phyloP scores from a whole-genome alignment of 805 yeast species.

The Candida dajiaensis region DNA sequence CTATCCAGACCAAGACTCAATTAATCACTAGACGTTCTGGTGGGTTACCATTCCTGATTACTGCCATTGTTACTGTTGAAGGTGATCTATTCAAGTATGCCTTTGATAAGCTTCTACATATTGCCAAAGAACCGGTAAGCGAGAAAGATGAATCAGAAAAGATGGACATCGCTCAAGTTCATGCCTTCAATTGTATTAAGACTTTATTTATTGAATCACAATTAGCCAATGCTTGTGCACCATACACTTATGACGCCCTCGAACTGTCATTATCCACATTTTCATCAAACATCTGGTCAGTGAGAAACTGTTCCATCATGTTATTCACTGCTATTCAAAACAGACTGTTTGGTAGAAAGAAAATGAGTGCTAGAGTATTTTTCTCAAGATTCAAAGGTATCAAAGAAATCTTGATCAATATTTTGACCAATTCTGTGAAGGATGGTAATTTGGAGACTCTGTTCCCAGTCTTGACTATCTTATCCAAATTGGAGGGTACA shows the following conservation, averaged over 20 bases:
- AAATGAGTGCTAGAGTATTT: constrained; percentile 56
- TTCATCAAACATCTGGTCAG: constrained; percentile 69
- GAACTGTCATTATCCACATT: constrained; percentile 58
- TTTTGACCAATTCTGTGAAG: constrained; percentile 30
- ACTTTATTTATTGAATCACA: constrained; percentile 68
- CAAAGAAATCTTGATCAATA: constrained; percentile 39
- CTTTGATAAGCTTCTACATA: constrained; percentile 42
- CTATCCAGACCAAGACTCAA: constrained; percentile 54
- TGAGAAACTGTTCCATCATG: constrained; percentile 92
- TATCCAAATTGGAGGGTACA: constrained; percentile 62
- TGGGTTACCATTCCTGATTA: constrained; percentile 76
- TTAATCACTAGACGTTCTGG: constrained; percentile 86
- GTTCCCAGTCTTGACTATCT: constrained; percentile 69
- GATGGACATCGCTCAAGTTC: constrained; percentile 84
- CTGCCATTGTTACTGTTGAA: constrained; percentile 55
- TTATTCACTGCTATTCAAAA: constrained; percentile 79
- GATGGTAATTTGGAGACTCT: constrained; percentile 46
- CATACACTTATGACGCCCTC: constrained; percentile 52
- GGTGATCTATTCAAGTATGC: constrained; percentile 42
- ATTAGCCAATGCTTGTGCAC: constrained; percentile 46
- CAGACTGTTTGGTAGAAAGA: constrained; percentile 65
- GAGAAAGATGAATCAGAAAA: constrained; percentile 43
- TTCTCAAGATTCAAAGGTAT: constrained; percentile 60
- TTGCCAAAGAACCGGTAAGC: constrained; percentile 48
- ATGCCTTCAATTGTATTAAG: constrained; percentile 82